These are phyloP conservation scores for Scedosporium boydii DNA, from an alignment of 2,329 filamentous ascomycete species.

Conservation along the genomic window DNA sequence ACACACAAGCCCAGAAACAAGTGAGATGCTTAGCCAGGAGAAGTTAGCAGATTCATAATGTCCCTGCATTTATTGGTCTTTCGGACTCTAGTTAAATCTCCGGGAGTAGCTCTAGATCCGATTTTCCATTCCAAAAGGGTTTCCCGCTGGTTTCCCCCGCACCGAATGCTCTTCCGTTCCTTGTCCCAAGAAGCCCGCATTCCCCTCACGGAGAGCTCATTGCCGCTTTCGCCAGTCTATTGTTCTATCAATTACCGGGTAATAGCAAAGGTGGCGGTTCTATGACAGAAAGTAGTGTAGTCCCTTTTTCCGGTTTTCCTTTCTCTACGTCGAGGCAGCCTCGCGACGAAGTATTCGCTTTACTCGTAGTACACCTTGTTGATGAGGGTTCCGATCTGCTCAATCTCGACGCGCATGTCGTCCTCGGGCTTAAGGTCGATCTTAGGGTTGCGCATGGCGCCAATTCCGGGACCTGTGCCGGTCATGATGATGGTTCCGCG, in stretches of 20 bases:
- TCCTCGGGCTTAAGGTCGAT: slow-evolving; percentile 25
- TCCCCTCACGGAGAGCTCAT: neutral
- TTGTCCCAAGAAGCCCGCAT: neutral
- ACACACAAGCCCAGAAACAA: no score
- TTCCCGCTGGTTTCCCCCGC: neutral
- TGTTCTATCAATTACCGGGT: neutral
- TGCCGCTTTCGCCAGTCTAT: neutral
- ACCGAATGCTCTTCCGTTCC: neutral
- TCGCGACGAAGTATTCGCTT: neutral
- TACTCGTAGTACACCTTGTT: slow-evolving; percentile 27
- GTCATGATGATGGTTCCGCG: slow-evolving; percentile 60
- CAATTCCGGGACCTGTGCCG: slow-evolving; percentile 41
- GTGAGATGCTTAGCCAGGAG: no score
- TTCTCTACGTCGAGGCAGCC: neutral
- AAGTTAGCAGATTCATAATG: neutral
- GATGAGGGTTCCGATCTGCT: slow-evolving; percentile 24
- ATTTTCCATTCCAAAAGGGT: neutral
- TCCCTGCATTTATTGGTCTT: neutral
- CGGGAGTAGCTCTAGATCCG: neutral
- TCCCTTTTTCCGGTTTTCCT: no score
- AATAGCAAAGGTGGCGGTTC: neutral
- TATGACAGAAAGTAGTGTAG: neutral
- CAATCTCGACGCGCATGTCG: slow-evolving; percentile 27
- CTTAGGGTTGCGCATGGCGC: slow-evolving; percentile 28
- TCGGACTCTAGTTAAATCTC: neutral